These are phyloP conservation scores for Naumovozyma castellii DNA, from an alignment of 805 yeast genomes.

Conservation along the genomic window DNA sequence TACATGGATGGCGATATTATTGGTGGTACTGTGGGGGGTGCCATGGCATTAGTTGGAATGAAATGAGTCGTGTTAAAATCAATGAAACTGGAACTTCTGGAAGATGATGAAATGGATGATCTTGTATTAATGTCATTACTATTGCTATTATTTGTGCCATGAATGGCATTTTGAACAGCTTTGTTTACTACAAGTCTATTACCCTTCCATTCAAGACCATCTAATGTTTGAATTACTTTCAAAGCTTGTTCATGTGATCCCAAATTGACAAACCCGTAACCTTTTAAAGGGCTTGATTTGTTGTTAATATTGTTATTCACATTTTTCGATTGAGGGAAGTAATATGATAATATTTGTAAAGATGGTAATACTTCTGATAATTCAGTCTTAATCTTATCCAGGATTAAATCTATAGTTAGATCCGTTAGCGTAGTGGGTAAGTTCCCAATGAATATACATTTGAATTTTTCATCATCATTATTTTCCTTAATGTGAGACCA, in stretches of 20 bases:
- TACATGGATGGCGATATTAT: not conserved
- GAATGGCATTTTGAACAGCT: constrained; percentile 29
- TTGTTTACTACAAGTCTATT: constrained; percentile 28
- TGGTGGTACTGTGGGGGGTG: not conserved
- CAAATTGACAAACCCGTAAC: constrained; percentile 49
- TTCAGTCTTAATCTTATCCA: constrained; percentile 37
- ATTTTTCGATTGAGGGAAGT: constrained; percentile 21
- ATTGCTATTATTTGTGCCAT: not conserved
- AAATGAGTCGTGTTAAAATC: too few relatives aligned
- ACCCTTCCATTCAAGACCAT: constrained; percentile 33
- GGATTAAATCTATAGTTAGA: constrained; percentile 29
- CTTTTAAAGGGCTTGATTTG: constrained; percentile 19
- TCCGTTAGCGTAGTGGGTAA: constrained; percentile 34
- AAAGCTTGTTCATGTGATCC: constrained; percentile 40
- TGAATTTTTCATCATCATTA: constrained; percentile 38
- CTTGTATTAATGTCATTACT: not conserved
- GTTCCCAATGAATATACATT: constrained; percentile 46
- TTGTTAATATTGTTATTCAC: not conserved
- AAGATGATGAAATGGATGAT: not conserved
- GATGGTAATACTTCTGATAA: constrained; percentile 33
- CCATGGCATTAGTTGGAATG: too few relatives aligned
- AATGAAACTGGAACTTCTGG: not conserved
- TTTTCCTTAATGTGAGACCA: constrained; percentile 33
- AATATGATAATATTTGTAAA: constrained; percentile 19
- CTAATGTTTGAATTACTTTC: constrained; percentile 39